These are phyloP conservation scores for Ormosia semicastrata DNA, from an alignment of 306 rosid species.

Conservation along the genomic window DNA sequence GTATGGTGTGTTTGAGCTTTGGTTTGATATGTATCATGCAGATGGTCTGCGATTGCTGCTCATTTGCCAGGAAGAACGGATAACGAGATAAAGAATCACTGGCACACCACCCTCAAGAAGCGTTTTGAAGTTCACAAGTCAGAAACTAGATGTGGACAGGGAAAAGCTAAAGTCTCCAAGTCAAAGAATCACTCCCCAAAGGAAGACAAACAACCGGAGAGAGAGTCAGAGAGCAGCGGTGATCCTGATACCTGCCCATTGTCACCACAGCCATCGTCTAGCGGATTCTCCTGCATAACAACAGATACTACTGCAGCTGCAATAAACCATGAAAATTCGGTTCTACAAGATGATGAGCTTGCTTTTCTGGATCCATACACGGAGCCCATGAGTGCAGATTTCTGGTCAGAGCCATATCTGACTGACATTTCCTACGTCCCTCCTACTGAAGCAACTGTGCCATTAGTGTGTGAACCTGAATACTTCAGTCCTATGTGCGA, in stretches of 20 bases:
- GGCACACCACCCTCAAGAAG: constrained; percentile 69
- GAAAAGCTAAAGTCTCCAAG: not conserved
- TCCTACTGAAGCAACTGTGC: not conserved
- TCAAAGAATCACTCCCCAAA: not conserved
- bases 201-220: not conserved
- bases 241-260: not conserved
- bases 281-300: not conserved
- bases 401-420: constrained; percentile 29
- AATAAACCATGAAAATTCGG: not conserved
- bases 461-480: not conserved
- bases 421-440: constrained; percentile 9
- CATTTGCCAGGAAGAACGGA: constrained; percentile 71
- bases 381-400: not conserved
- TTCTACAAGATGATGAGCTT: not conserved
- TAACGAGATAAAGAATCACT: constrained; percentile 73
- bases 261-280: not conserved
- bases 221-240: not conserved
- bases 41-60: constrained; percentile 76
- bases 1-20: no score
- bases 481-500: not conserved
- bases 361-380: not conserved
- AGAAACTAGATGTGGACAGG: not conserved
- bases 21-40: not conserved
- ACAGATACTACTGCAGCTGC: not conserved
- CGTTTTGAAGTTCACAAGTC: not conserved